These are phyloP conservation scores for Rhodotorula sp. DNA, from an alignment of 1,284 basidiomycete genomes.

Conservation along the genomic window DNA sequence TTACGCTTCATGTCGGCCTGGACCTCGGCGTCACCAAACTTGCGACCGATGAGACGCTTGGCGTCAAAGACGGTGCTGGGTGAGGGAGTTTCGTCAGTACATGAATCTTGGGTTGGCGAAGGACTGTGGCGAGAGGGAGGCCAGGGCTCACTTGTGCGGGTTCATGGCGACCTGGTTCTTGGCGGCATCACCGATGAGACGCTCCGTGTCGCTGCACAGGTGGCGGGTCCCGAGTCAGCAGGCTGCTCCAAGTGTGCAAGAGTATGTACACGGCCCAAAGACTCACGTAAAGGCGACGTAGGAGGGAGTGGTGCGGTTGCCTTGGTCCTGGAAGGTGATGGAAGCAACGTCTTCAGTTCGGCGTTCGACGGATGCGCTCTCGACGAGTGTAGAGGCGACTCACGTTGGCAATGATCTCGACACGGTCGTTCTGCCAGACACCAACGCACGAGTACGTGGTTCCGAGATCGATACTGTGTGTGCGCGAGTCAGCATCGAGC, in stretches of 20 bases:
- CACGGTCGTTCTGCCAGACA: conserved; percentile 98
- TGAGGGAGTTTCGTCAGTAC: conserved; percentile 16
- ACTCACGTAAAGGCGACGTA: conserved; percentile 77
- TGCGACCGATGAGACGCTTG: conserved; percentile 85
- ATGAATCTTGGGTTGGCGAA: no score
- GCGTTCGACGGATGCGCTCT: not conserved
- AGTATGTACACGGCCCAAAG: not conserved
- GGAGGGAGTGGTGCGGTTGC: conserved; percentile 93
- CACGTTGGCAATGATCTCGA: conserved; percentile 95
- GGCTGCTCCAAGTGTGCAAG: no score
- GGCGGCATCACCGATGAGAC: conserved; percentile 91
- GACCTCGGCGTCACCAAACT: conserved; percentile 80
- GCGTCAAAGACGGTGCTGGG: conserved; percentile 74
- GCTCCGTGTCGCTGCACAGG: conserved; percentile 76
- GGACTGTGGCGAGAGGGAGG: no score
- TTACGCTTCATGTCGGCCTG: conserved; percentile 84
- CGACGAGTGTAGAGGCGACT: conserved; percentile 8
- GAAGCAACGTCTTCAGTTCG: not conserved
- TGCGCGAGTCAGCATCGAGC: not conserved
- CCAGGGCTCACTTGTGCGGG: conserved; percentile 54
- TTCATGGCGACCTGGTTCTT: conserved; percentile 65
- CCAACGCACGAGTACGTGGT: conserved; percentile 69
- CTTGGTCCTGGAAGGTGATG: conserved; percentile 68
- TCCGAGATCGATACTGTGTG: conserved; percentile 50
- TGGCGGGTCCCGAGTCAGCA: conserved; percentile 2